phyloP scores from a whole-genome alignment of 495 filamentous ascomycete species.

The Neohortaea acidophila region DNA sequence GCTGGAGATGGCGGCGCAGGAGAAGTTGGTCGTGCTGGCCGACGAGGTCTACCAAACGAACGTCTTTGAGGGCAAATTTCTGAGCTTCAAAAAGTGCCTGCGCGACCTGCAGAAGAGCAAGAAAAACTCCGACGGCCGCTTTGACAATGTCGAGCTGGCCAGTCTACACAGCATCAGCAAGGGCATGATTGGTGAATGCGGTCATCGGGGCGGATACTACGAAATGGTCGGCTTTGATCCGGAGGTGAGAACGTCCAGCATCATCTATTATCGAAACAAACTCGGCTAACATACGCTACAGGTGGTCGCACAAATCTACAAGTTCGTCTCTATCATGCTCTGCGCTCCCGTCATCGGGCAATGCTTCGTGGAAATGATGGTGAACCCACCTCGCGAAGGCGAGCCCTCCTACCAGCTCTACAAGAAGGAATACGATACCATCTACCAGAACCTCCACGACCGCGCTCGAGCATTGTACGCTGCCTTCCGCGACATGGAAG shows the following conservation, averaged over 20 bases:
- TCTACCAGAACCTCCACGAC: slow-evolving; percentile 56
- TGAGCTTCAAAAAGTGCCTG: slow-evolving; percentile 83
- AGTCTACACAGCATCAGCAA: slow-evolving; percentile 51
- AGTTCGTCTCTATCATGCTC: slow-evolving; percentile 88
- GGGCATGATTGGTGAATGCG: slow-evolving; percentile 97
- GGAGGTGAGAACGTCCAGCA: slow-evolving; percentile 21
- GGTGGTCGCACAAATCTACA: slow-evolving; percentile 91
- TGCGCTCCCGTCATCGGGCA: slow-evolving; percentile 92
- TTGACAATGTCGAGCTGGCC: slow-evolving; percentile 72
- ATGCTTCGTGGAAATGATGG: slow-evolving; percentile 91
- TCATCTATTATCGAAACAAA: background rate
- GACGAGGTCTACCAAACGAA: slow-evolving; percentile 99
- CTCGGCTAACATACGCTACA: slow-evolving; percentile 5
- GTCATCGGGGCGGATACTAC: slow-evolving; percentile 93
- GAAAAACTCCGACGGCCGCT: slow-evolving; percentile 48
- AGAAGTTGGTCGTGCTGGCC: slow-evolving; percentile 77
- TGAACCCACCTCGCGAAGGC: slow-evolving; percentile 75
- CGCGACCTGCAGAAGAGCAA: slow-evolving; percentile 56
- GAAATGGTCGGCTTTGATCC: slow-evolving; percentile 81
- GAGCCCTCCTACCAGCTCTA: slow-evolving; percentile 73
- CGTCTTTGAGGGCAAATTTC: slow-evolving; percentile 83
- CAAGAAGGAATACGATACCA: slow-evolving; percentile 63
- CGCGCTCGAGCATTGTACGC: slow-evolving; percentile 73
- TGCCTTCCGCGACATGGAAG: slow-evolving; percentile 88
- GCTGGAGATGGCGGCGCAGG: slow-evolving; percentile 66